Conservation (phyloP, 1,139 yeast genomes). For the Candida sanyaensis region DNA sequence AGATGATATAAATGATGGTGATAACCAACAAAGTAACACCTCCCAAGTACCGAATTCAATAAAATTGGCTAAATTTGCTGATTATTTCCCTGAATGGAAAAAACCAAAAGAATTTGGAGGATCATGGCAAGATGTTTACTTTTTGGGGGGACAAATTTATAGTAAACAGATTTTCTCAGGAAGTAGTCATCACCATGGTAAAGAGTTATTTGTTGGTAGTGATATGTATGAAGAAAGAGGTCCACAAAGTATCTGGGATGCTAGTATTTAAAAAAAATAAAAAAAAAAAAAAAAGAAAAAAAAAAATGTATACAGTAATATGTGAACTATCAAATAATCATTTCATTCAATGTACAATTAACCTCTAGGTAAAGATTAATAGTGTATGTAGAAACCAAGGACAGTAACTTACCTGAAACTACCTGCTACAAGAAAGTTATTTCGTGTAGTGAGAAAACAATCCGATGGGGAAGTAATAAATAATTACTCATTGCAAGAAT, state of each 20-base stretch:
- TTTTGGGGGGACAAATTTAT: slow-evolving; percentile 86
- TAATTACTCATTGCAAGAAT: too few relatives aligned
- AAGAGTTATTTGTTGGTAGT: slow-evolving; percentile 70
- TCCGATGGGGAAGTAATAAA: too few relatives aligned
- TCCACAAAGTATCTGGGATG: slow-evolving; percentile 66
- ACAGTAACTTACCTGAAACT: too few relatives aligned
- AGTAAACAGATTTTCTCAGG: slow-evolving; percentile 79
- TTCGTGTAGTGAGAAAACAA: too few relatives aligned
- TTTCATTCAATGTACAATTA: too few relatives aligned
- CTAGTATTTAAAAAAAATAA: slow-evolving; percentile 28
- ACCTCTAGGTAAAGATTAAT: too few relatives aligned
- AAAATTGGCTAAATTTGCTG: slow-evolving; percentile 73
- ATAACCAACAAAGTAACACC: slow-evolving; percentile 22
- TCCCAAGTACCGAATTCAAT: slow-evolving; percentile 78
- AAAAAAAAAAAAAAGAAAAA: too few relatives aligned
- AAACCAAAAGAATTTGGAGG: slow-evolving; percentile 61
- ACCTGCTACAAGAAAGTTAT: too few relatives aligned
- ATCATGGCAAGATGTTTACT: slow-evolving; percentile 66
- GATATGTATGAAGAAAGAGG: slow-evolving; percentile 80
- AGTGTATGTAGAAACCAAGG: too few relatives aligned
- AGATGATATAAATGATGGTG: slow-evolving; percentile 32
- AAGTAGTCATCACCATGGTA: slow-evolving; percentile 55
- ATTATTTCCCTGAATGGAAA: slow-evolving; percentile 96
- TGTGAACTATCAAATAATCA: too few relatives aligned
- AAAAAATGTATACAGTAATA: background rate